These are phyloP conservation scores for Ligustrum vulgare DNA, from an alignment of 257 asterid species.

Conservation along the genomic window DNA sequence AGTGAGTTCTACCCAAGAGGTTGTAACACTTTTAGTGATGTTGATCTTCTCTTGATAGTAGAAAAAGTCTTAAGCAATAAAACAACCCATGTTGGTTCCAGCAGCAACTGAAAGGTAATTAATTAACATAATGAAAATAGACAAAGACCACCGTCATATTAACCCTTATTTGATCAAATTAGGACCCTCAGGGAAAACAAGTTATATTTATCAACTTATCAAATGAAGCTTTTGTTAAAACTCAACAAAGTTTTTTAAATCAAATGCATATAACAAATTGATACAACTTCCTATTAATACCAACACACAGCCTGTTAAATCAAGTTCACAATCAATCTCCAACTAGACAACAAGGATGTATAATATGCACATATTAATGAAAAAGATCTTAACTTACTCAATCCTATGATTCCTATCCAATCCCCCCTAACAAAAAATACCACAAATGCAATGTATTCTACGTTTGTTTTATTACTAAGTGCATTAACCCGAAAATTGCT, in stretches of 20 bases:
- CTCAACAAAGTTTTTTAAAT: neutral
- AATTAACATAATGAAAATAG: neutral
- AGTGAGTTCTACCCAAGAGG: too few species aligned
- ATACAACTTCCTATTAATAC: neutral
- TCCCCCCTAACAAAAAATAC: too few species aligned
- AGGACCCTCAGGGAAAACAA: neutral
- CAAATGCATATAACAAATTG: neutral
- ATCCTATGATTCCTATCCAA: too few species aligned
- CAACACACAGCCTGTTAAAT: neutral
- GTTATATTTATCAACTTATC: neutral
- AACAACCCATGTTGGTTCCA: neutral
- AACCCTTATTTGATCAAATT: neutral
- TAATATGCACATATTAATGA: too few species aligned
- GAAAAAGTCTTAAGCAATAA: neutral
- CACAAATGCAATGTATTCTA: neutral
- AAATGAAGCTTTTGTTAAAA: neutral
- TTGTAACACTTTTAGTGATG: neutral
- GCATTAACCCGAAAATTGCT: neutral
- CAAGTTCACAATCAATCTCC: neutral
- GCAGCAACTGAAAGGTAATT: neutral
- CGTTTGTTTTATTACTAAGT: neutral
- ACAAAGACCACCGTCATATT: neutral
- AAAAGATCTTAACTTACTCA: too few species aligned
- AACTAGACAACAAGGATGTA: neutral
- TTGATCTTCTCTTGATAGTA: neutral